Base-by-base conservation (phyloP, 192 early-diverging fungal genomes). In the Coemansia nantahalensis region DNA sequence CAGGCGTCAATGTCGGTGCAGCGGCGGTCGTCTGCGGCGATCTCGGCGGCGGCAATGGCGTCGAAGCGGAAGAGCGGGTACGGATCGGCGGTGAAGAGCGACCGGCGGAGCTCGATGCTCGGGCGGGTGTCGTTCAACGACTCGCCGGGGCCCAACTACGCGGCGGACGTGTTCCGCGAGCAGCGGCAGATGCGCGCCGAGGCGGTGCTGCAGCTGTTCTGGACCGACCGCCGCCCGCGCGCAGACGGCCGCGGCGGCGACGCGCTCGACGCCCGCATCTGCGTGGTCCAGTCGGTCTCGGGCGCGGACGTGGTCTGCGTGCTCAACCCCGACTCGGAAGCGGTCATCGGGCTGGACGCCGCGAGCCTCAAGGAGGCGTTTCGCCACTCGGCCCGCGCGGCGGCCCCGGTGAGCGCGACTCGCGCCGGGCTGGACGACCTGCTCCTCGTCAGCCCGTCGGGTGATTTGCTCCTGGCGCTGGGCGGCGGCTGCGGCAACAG, bases 81-180 rank as follows among this genome's bases (percentile, higher is more conserved):
- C 24, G 21, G 50, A 7, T 62, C 70, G 3, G 63, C 54, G 4
- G 58, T 55, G 33, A 66, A 63, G 35, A 63, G 39, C 40, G 64
- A 63, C 45, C 71, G 64, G 9, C 59, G 71, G 36, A 58, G 56
- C 38, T 75, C 71, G 18, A 41, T 75, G 46, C 45, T 75, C 6
- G 71, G 71, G 1, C 71, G 71, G 0, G 59, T 63, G 7, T 75
- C 71, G 4, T 62, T 75, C 44, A 65, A 58, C 51, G 71, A 75
- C 59, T 67, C 70, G 28, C 71, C 71, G 9, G 71, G 63, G 8
- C 43, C 56, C 35, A 62, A 52, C 18, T 66, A 62, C 32, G 63
- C 63, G 1, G 64, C 60, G 14, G 71, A 75, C 36, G 50, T 62
- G 38, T 63, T 75, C 30, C 51, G 64, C 31, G 71, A 75, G 41